A percentile compares a stretch with the other conserved stretches of the same genome.
These are phyloP conservation scores for Scheffersomyces stipitis DNA, from an alignment of 805 yeast species.

Conservation along the genomic window DNA sequence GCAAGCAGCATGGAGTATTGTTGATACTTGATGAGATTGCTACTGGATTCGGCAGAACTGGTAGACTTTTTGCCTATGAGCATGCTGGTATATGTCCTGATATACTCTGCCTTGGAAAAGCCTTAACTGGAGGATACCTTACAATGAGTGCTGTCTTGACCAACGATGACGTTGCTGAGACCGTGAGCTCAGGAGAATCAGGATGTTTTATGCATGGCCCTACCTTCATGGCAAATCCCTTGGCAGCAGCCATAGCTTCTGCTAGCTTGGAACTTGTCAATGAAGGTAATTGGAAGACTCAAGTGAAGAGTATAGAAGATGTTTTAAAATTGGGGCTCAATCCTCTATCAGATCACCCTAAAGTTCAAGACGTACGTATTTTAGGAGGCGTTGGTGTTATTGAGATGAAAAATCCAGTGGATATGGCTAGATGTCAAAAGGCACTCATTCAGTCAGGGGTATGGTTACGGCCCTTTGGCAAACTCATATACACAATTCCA, in stretches of 20 bases:
- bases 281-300: neutral
- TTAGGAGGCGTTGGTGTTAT: slow-evolving; percentile 22
- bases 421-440: neutral
- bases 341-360: neutral
- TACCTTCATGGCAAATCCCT: neutral
- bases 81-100: slow-evolving; percentile 15
- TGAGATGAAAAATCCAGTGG: slow-evolving; percentile 9
- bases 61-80: slow-evolving; percentile 27
- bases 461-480: neutral
- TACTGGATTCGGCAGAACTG: slow-evolving; percentile 27
- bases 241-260: neutral
- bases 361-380: slow-evolving; percentile 14
- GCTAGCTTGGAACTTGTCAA: neutral
- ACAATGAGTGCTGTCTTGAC: neutral
- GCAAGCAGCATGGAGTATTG: slow-evolving; percentile 27
- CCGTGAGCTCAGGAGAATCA: neutral
- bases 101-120: neutral
- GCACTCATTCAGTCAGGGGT: neutral
- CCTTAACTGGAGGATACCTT: neutral
- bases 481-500: neutral
- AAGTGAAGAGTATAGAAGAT: neutral
- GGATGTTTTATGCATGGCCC: neutral
- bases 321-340: neutral
- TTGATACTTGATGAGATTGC: slow-evolving; percentile 39
- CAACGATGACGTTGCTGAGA: neutral